Evolutionary conservation across 768 basidiomycete species (phyloP), one percentile per base, ranked within the genome.

Genomic region (Chiua virens): DNA sequence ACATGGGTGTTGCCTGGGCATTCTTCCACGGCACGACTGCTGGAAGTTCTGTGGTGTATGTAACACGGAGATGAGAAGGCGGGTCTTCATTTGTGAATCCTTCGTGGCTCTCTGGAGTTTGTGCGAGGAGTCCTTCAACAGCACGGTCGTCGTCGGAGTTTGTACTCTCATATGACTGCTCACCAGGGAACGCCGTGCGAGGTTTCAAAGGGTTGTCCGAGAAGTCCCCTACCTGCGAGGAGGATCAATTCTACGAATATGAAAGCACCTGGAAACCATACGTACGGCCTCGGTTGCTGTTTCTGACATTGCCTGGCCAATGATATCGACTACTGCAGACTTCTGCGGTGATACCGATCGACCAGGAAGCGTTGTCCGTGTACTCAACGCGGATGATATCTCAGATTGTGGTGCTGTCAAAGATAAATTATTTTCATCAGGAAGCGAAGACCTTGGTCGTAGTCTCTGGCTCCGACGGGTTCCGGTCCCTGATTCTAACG

Each of bases 91-190:
- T 71, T 61, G 56, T 53, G 54, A 54, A 49, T 49, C 59, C 56
- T 55, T 64, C 56, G 45, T 65, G 62, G 50, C 62, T 54, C 53
- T 69, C 69, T 55, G 56, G 54, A 32, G 53, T 69, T 67, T 71
- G 67, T 50, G 67, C 42, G 20, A 69, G 63, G 50, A 69, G 67
- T 35, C 65, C 69, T 49, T 71, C 67, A 32, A 65, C 62, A 44
- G 52, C 58, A 56, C 58, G 67, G 62, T 71, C 67, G 53, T 69
- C 67, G 58, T 69, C 67, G 67, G 69, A 69, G 68, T 66, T 69
- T 57, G 65, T 71, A 55, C 58, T 40, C 30, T 67, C 69, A 55
- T 61, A 62, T 63, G 65, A 61, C 42, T 67, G 63, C 42, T 71
- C 59, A 61, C 61, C 65, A 56, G 53, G 56, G 32, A 69, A 56